Conservation (phyloP, 2,329 filamentous ascomycete species). For the Lecanoromycetidae sp. region DNA sequence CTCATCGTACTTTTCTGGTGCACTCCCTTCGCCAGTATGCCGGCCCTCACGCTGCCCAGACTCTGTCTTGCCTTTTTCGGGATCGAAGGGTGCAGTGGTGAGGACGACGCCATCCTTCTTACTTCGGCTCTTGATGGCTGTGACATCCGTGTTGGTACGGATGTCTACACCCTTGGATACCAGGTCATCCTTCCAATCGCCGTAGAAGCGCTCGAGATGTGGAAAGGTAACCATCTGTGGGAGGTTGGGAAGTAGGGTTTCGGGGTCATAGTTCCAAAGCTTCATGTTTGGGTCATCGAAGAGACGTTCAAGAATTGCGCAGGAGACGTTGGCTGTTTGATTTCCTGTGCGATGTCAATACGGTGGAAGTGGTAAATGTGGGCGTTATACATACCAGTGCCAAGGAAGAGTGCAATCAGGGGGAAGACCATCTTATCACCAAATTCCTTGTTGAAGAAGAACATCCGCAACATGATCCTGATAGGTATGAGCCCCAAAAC, state of each 20-base stretch:
- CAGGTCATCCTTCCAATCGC: conserved; percentile 42
- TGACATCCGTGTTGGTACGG: conserved; percentile 43
- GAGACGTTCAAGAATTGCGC: conserved; percentile 51
- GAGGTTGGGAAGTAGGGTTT: conserved; percentile 42
- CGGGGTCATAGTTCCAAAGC: conserved; percentile 46
- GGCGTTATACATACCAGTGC: conserved; percentile 34
- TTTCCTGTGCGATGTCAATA: conserved; percentile 40
- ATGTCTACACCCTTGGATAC: conserved; percentile 42
- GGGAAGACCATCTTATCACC: conserved; percentile 59
- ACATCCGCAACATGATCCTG: conserved; percentile 52
- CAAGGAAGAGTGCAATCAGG: conserved; percentile 60
- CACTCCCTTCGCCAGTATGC: conserved; percentile 31
- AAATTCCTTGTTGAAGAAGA: conserved; percentile 58
- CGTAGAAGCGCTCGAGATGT: conserved; percentile 46
- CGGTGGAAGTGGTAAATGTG: background rate
- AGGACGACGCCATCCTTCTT: conserved; percentile 41
- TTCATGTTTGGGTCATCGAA: conserved; percentile 48
- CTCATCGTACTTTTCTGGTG: conserved; percentile 44
- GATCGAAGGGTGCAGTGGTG: conserved; percentile 20
- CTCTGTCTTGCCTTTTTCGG: conserved; percentile 14
- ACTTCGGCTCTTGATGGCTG: conserved; percentile 38
- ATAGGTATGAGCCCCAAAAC: conserved; percentile 48
- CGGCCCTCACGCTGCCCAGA: conserved; percentile 9
- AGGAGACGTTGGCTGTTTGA: conserved; percentile 58
- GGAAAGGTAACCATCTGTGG: conserved; percentile 51